These are phyloP conservation scores for Balakata baccata DNA, from an alignment of 345 rosid species.

Conservation along the genomic window DNA sequence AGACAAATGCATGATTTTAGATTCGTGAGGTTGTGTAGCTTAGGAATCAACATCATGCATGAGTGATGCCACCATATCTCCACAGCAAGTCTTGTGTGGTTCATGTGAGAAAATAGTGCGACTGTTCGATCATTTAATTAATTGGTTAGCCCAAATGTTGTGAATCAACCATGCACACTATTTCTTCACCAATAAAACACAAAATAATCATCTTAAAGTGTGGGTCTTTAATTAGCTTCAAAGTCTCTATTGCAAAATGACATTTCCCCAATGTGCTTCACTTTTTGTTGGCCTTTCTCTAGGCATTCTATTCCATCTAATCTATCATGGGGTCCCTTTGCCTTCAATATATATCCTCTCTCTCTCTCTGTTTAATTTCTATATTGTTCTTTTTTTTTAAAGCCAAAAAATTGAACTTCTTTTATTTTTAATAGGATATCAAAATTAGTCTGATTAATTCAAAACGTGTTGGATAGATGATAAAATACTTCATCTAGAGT, in stretches of 20 bases:
- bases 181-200: no score
- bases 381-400: no score
- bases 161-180: no score
- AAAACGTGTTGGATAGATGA: no score
- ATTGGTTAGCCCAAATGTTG: no score
- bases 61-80: background rate
- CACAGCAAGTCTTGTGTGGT: background rate
- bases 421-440: no score
- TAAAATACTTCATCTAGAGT: no score
- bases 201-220: no score
- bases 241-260: background rate
- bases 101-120: conserved; percentile 12
- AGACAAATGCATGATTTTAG: background rate
- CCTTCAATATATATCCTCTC: background rate
- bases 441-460: no score
- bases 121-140: no score
- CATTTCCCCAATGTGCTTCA: conserved; percentile 14
- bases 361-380: background rate
- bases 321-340: conserved; percentile 28
- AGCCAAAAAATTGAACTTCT: no score
- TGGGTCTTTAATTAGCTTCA: no score
- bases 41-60: background rate
- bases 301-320: conserved; percentile 19
- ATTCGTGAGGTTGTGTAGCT: background rate
- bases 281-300: conserved; percentile 36